Evolutionary conservation across 345 rosid genomes (phyloP), one percentile per base, ranked within the genome.

Genomic region (Melaleuca quinquenervia): DNA sequence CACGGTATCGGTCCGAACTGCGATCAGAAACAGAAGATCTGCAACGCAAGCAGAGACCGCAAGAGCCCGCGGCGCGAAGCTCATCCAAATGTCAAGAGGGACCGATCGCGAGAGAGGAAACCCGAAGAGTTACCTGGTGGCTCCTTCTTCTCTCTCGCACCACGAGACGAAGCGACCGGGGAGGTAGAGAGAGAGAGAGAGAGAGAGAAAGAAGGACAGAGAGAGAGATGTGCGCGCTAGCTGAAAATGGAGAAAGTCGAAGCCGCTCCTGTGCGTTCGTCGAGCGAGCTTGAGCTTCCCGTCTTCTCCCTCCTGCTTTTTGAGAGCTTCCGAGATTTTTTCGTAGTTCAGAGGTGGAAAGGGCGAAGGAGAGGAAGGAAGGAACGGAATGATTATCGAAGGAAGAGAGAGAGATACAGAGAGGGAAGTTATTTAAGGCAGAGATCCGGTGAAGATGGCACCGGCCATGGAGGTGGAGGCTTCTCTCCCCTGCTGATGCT

Each of bases 381-480:
- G 29, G 51, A 51, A 52, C 21, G 82, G 24, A 75, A 84, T 88
- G 84, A 87, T 84, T 78, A 52, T 70, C 44, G 15, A 36, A 21
- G 78, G 18, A 29, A 48, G 18, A 55, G 50, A 45, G 41, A 58
- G 41, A 62, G 16, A 29, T 7, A 85, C 52, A 82, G 74, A 55
- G 85, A 52, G 29, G 50, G 54, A n/a, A n/a, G 48, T 70, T 62
- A 50, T 84, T 82, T 51, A 84, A 78, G 90, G 82, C 76, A 88
- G 87, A 82, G 90, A 88, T 91, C 93, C 92, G 92, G 89, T 84
- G 90, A 88, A 91, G 80, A 85, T 87, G 92, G 90, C 90, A 87
- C 92, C 91, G 89, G 88, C 91, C 90, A 78, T 84, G 88, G 84
- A 32, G 18, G 70, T 21, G 5, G 11, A 55, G 22, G 27, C 41